phyloP scores from a whole-genome alignment of 2,329 filamentous ascomycete genomes.

The Chaetomium sp. region DNA sequence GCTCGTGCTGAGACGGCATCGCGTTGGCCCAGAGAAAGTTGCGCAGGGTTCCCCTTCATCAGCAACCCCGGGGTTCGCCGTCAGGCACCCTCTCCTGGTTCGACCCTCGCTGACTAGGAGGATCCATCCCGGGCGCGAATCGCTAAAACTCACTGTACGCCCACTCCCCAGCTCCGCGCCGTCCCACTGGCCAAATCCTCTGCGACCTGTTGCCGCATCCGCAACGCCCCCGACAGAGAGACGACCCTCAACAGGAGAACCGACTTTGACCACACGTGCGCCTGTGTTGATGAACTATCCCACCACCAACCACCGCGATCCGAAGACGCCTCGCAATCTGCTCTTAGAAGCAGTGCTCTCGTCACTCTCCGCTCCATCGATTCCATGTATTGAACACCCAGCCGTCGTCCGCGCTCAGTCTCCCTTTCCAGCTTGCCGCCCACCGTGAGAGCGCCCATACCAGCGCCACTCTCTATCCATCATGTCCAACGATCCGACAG shows the following conservation, averaged over 20 bases:
- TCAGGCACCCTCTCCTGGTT: slow-evolving; percentile 9
- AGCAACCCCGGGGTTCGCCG: slow-evolving; percentile 3
- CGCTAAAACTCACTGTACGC: slow-evolving; percentile 16
- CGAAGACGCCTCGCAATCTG: neutral
- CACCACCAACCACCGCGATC: too few relatives aligned
- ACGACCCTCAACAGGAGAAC: too few relatives aligned
- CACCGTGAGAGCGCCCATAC: slow-evolving; percentile 12
- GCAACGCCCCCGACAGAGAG: neutral
- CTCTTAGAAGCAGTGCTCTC: too few relatives aligned
- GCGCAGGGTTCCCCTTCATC: slow-evolving; percentile 15
- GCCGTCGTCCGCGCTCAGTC: neutral
- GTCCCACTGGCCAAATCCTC: neutral
- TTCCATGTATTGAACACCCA: slow-evolving; percentile 17
- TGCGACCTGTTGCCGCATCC: slow-evolving; percentile 7
- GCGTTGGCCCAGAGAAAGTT: neutral
- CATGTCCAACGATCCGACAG: slow-evolving; percentile 59
- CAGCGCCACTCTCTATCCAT: slow-evolving; percentile 27
- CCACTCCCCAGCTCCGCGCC: slow-evolving; percentile 2
- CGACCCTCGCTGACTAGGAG: slow-evolving; percentile 6
- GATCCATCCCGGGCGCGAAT: slow-evolving; percentile 10
- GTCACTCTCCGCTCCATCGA: neutral
- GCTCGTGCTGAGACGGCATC: slow-evolving; percentile 2
- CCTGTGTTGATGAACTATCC: too few relatives aligned
- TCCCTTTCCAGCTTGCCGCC: neutral
- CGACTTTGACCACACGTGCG: too few relatives aligned